Base-by-base conservation (phyloP, 2,329 filamentous ascomycete species). In the Alternaria gansuensis region DNA sequence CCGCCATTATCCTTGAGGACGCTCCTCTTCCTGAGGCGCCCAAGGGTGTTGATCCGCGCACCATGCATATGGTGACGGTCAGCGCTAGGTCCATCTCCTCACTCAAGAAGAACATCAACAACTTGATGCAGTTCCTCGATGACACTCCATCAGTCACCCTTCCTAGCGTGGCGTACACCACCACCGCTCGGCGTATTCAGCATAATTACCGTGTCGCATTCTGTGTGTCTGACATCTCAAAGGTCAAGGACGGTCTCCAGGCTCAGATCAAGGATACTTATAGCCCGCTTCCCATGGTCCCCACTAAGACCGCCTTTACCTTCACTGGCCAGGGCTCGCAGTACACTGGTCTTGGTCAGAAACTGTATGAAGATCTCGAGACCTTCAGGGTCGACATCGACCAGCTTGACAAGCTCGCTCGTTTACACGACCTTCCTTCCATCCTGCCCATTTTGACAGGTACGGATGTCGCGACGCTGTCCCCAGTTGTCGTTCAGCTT, bases 261-360 rank as follows among this genome's bases (percentile, higher is more conserved):
- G 74, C 78, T 36, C 82, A 83, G 70, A 60, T 81, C 45, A 83
- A 82, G 72, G 81, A 84, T 44, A 78, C 51, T 36, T 84, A 83
- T 74, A 82, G 77, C 68, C 82, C 81, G 4, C 77, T 88, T 13
- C 80, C 83, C 8, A 85, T 83, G 81, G 79, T 81, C 7, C 75
- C 80, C 3, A 82, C 81, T 60, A 82, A 82, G 74, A 79, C 79
- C 53, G 81, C 81, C 4, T 83, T 83, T 72, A 80, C 81, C 56
- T 84, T 83, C 75, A 84, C 82, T 59, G 82, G 82, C 23, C 82
- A 84, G 60, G 82, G 82, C 40, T 83, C 82, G 21, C 82, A 84
- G 64, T 83, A 84, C 74, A 82, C 81, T 51, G 81, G 79, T 23
- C 78, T 84, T 26, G 82, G 79, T 24, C 77, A 83, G 72, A 81